Conservation (phyloP, 345 rosid genomes). For the rapeseed (Brassica napus) region Da-Ae NC_063442.1:41970001-41970500, state of each 20-base stretch:
- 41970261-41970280: neutral
- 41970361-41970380: neutral
- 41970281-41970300: neutral
- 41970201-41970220: conserved; percentile 13
- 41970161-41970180: conserved; percentile 3
- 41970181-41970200: conserved; percentile 17
- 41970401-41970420: neutral
- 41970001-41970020: conserved; percentile 34
- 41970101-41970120: conserved; percentile 34
- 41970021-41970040: conserved; percentile 38
- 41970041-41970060: conserved; percentile 39
- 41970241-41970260: neutral
- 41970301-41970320: neutral
- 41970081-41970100: neutral
- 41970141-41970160: conserved; percentile 6
- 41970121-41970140: conserved; percentile 22
- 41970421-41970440: neutral
- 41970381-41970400: neutral
- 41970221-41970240: neutral
- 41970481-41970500: no score
- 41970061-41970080: neutral
- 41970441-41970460: neutral
- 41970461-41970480: no score
- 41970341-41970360: neutral
- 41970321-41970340: neutral